phyloP scores from a whole-genome alignment of 306 rosid genomes.

The Arachis hypogaea region DNA sequence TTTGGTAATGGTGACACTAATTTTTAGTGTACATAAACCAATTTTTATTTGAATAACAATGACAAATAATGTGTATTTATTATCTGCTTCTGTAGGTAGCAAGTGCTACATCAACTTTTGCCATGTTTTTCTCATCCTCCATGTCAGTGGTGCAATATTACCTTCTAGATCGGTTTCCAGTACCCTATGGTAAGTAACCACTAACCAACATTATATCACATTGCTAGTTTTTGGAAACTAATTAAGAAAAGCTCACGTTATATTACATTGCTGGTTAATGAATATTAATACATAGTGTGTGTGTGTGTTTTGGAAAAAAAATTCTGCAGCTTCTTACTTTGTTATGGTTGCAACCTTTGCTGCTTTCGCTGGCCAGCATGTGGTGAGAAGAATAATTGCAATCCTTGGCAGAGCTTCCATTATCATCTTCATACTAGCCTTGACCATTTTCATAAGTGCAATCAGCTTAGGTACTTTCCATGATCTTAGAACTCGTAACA shows the following conservation, averaged over 20 bases:
- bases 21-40: no score
- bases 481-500: background rate
- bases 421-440: constrained; percentile 72
- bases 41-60: no score
- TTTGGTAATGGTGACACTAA: no score
- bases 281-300: constrained; percentile 10
- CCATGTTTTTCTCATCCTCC: constrained; percentile 77
- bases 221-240: background rate
- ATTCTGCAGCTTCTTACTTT: constrained; percentile 64
- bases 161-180: constrained; percentile 72
- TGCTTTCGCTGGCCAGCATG: constrained; percentile 79
- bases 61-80: background rate
- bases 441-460: constrained; percentile 73
- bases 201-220: background rate
- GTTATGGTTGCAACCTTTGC: constrained; percentile 67
- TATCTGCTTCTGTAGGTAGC: constrained; percentile 55
- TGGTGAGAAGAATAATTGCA: constrained; percentile 68
- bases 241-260: background rate
- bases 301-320: no score
- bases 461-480: constrained; percentile 67
- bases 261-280: background rate
- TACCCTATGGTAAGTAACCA: constrained; percentile 61
- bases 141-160: constrained; percentile 83
- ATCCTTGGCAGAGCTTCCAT: constrained; percentile 72
- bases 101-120: constrained; percentile 81